A percentile compares a stretch with the other conserved stretches of the same genome.
Evolutionary conservation across 2,329 filamentous ascomycete species (phyloP).

Genomic region (Claviceps citrina): DNA sequence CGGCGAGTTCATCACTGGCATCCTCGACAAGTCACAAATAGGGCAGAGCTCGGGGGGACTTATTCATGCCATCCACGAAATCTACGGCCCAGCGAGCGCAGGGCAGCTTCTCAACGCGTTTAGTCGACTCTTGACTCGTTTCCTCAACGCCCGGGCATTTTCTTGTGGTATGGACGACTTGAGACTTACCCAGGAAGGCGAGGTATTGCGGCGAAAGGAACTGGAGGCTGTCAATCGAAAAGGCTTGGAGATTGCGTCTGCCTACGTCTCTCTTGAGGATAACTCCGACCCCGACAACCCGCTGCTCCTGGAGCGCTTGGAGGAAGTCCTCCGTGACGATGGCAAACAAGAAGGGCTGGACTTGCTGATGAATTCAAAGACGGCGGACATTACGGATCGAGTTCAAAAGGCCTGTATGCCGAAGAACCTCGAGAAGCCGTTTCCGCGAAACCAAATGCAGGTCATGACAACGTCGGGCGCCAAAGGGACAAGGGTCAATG

Average conservation of each 20-base stretch:
- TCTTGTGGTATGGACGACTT: constrained; percentile 96
- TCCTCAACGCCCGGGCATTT: constrained; percentile 86
- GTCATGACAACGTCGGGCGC: constrained; percentile 94
- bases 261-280: constrained; percentile 72
- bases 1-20: constrained; percentile 76
- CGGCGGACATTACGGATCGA: constrained; percentile 54
- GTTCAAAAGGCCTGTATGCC: constrained; percentile 73
- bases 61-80: constrained; percentile 82
- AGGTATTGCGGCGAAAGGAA: constrained; percentile 52
- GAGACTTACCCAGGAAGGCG: constrained; percentile 65
- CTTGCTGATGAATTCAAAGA: constrained; percentile 62
- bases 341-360: constrained; percentile 84
- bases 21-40: constrained; percentile 90
- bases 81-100: constrained; percentile 75
- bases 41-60: constrained; percentile 76
- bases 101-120: constrained; percentile 80
- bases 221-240: constrained; percentile 51
- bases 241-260: constrained; percentile 66
- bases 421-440: constrained; percentile 69
- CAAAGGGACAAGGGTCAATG: constrained; percentile 85
- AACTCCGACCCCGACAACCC: constrained; percentile 48
- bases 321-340: constrained; percentile 83
- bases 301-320: constrained; percentile 61
- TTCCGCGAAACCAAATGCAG: constrained; percentile 97
- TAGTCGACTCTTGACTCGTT: constrained; percentile 75